Base-by-base conservation (phyloP, 805 yeast genomes). In the Candida coquimbonensis region DNA sequence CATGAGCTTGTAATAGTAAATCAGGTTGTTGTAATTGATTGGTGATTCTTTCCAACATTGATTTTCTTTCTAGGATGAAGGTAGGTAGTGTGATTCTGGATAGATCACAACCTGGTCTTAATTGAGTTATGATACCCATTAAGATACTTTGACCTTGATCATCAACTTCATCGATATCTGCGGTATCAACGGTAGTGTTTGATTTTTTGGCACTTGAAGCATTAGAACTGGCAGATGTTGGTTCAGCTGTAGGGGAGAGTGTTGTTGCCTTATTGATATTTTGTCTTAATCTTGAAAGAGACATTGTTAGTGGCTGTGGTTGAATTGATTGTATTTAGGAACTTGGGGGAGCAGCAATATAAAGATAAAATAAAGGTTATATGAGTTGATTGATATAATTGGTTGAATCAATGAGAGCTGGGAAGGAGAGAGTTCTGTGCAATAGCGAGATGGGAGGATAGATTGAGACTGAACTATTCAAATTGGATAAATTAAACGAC, bases 21-120 rank as follows among this genome's bases (percentile, higher is more conserved):
- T 81, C 78, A 0, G 97, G 97, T 52, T 81, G 88, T 59, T 83
- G 83, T 48, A 87, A 74, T 60, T 81, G 86, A 63, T 93, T 93
- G 4, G 97, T 86, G 54, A 93, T 87, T 61, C 99, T 78, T 64
- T 93, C 99, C 45, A 93, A 70, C 98, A 93, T 90, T 2, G 96
- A 86, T 67, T 90, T 93, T 62, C 95, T 83, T 65, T 93, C 99
- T 44, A 93, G 71, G 42, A 93, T 89, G 57, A 93, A 93, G 1
- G 99, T 93, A 5, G 99, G 99, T 43, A 93, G 72, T 0, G 99
- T 91, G 52, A 93, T 91, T 57, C 91, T 76, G 0, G 96, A 75
- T 51, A 93, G 72, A 60, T 93, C 99, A 44, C 85, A 79, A 1
- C 98, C 98, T 0, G 95, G 96, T 55, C 96, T 80, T 59, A 91